Evolutionary conservation across 805 yeast species (phyloP).

Genomic region (Barnettozyma vustinii): DNA sequence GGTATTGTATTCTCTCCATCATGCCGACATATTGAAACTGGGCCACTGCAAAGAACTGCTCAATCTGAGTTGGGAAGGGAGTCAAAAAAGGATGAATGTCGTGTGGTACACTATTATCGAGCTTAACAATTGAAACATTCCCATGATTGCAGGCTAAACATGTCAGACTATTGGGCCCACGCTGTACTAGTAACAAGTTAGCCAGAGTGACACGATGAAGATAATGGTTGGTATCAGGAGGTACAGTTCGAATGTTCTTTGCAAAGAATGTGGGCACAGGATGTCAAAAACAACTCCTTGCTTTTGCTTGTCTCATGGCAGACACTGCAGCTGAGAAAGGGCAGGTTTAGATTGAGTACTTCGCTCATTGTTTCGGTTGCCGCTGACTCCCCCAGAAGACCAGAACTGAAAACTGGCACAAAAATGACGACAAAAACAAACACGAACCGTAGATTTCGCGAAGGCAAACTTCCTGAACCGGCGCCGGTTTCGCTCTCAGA

Average conservation of each 20-base stretch:
- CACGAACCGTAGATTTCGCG: neutral
- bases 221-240: neutral
- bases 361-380: neutral
- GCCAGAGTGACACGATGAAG: neutral
- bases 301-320: conserved; percentile 25
- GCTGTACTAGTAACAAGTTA: neutral
- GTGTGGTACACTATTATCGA: conserved; percentile 17
- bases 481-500: neutral
- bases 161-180: conserved; percentile 7
- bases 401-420: neutral
- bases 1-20: conserved; percentile 18
- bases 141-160: conserved; percentile 18
- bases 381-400: neutral
- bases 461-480: neutral
- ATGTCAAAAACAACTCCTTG: conserved; percentile 28
- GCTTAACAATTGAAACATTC: conserved; percentile 14
- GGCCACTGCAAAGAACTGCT: conserved; percentile 20
- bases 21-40: conserved; percentile 22
- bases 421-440: neutral
- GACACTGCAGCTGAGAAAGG: conserved; percentile 29
- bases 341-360: conserved; percentile 20
- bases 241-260: conserved; percentile 21
- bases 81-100: conserved; percentile 20
- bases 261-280: conserved; percentile 36
- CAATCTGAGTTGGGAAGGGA: conserved; percentile 21